Conservation (phyloP, 2,329 filamentous ascomycete species). For the Didymella lethalis region DNA sequence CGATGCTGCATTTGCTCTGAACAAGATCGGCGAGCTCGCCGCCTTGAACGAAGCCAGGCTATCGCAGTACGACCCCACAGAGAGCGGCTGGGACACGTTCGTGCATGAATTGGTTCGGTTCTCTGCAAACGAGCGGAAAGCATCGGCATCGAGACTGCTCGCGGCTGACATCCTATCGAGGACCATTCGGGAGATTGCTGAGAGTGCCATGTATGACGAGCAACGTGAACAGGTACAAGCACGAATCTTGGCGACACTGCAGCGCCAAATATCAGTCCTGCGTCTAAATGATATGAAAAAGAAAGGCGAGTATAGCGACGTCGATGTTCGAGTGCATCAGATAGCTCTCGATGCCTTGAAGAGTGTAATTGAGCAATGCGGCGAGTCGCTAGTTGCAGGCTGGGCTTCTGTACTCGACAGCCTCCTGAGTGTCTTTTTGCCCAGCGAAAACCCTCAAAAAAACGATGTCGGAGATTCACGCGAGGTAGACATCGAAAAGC, state of each 20-base stretch:
- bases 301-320: conserved; percentile 66
- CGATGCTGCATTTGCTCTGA: conserved; percentile 58
- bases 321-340: conserved; percentile 81
- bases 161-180: conserved; percentile 60
- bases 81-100: conserved; percentile 79
- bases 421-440: conserved; percentile 77
- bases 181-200: conserved; percentile 57
- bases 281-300: conserved; percentile 57
- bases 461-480: not conserved
- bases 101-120: conserved; percentile 62
- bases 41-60: conserved; percentile 65
- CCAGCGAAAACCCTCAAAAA: conserved; percentile 2
- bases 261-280: conserved; percentile 67
- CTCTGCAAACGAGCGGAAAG: conserved; percentile 50
- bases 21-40: conserved; percentile 58
- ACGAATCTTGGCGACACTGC: conserved; percentile 73
- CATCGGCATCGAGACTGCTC: conserved; percentile 56
- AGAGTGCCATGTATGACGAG: conserved; percentile 60
- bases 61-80: conserved; percentile 68
- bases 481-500: not conserved
- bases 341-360: conserved; percentile 81
- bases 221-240: conserved; percentile 66
- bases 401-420: conserved; percentile 89
- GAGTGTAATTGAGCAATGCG: conserved; percentile 84
- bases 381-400: conserved; percentile 80